These are phyloP conservation scores for Pyrenophora graminea DNA, from an alignment of 2,329 filamentous ascomycete species.

Conservation along the genomic window DNA sequence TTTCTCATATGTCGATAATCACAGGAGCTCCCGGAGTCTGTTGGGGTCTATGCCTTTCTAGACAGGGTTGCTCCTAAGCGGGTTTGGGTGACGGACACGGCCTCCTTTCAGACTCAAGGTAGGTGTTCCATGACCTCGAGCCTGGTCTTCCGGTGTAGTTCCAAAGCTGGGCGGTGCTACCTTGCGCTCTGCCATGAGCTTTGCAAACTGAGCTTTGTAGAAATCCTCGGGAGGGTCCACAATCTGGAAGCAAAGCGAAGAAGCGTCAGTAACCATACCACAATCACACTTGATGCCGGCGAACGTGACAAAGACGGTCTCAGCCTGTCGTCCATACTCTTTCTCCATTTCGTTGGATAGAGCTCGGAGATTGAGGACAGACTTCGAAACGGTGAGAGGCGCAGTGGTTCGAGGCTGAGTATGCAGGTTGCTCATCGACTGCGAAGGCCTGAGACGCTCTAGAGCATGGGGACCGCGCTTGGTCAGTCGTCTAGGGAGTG, in stretches of 20 bases:
- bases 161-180: constrained; percentile 2
- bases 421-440: constrained; percentile 17
- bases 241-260: constrained; percentile 31
- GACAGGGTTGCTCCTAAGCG: constrained; percentile 23
- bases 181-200: background rate
- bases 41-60: background rate
- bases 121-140: constrained; percentile 23
- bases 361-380: constrained; percentile 14
- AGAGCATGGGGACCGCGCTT: constrained; percentile 9
- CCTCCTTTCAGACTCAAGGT: constrained; percentile 17
- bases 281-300: constrained; percentile 28
- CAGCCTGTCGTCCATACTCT: constrained; percentile 22
- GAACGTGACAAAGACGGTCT: constrained; percentile 24
- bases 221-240: constrained; percentile 10
- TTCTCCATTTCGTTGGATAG: constrained; percentile 16
- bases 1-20: background rate
- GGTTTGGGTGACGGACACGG: constrained; percentile 22
- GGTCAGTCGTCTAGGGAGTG: constrained; percentile 17
- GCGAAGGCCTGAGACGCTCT: constrained; percentile 16
- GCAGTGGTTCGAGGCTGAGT: background rate
- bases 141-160: constrained; percentile 18
- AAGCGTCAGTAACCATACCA: constrained; percentile 16
- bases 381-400: constrained; percentile 4
- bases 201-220: background rate
- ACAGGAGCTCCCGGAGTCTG: background rate